Conservation (phyloP, 306 rosid species). For the Trifolium dubium region DNA sequence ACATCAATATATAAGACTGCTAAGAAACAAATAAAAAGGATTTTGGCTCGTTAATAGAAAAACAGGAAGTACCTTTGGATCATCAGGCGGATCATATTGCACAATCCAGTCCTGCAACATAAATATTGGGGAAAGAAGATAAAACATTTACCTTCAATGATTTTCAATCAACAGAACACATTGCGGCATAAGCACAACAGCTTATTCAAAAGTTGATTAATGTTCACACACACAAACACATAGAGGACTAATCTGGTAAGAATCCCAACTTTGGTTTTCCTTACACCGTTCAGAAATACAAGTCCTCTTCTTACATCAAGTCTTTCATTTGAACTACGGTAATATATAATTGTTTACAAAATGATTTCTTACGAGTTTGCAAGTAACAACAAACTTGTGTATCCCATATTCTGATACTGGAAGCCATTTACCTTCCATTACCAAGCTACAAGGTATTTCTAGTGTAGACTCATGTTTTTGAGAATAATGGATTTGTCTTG, state of each 20-base stretch:
- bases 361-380: background rate
- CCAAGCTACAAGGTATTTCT: constrained; percentile 12
- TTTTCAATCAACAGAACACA: constrained; percentile 16
- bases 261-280: background rate
- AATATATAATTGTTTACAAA: no score
- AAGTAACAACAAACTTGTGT: constrained; percentile 4
- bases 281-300: background rate
- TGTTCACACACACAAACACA: background rate
- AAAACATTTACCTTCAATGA: constrained; percentile 23
- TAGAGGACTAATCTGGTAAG: background rate
- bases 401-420: background rate
- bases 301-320: background rate
- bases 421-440: background rate
- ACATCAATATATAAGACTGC: constrained; percentile 24
- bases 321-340: background rate
- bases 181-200: background rate
- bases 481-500: background rate
- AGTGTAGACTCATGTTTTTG: background rate
- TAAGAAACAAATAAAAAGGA: constrained; percentile 9
- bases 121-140: constrained; percentile 1
- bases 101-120: constrained; percentile 92
- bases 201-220: background rate
- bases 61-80: constrained; percentile 73
- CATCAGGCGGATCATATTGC: constrained; percentile 98
- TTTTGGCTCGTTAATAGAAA: background rate